phyloP scores from a whole-genome alignment of 345 rosid species.

The Euphorbia lathyris region DNA sequence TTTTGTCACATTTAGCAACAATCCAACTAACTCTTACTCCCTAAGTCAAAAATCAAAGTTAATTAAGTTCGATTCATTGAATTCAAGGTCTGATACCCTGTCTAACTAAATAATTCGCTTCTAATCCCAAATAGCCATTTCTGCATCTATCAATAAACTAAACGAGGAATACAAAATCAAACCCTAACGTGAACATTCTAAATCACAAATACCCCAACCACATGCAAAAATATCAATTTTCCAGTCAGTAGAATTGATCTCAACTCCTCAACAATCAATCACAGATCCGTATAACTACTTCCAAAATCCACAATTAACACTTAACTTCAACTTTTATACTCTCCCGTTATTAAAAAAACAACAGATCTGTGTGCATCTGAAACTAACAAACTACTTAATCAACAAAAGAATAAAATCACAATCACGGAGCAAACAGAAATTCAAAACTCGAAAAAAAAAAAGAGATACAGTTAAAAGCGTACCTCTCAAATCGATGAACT shows the following conservation, averaged over 20 bases:
- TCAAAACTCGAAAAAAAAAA: neutral
- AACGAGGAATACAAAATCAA: neutral
- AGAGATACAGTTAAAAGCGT: neutral
- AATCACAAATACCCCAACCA: neutral
- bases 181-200: neutral
- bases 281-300: neutral
- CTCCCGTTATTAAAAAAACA: neutral
- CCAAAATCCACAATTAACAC: neutral
- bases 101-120: neutral
- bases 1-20: neutral
- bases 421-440: neutral
- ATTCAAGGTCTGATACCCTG: neutral
- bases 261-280: neutral
- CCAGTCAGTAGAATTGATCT: neutral
- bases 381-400: neutral
- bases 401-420: neutral
- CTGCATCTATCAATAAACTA: neutral
- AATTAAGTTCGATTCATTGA: neutral
- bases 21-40: neutral
- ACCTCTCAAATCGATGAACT: conserved; percentile 7
- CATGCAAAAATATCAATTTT: neutral
- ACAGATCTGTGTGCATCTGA: neutral
- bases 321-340: neutral
- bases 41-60: neutral
- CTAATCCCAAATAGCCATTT: neutral